Percentiles rank a stretch among this genome's conserved stretches.
Conservation (phyloP, 805 yeast species). For the Candida quercuum region DNA sequence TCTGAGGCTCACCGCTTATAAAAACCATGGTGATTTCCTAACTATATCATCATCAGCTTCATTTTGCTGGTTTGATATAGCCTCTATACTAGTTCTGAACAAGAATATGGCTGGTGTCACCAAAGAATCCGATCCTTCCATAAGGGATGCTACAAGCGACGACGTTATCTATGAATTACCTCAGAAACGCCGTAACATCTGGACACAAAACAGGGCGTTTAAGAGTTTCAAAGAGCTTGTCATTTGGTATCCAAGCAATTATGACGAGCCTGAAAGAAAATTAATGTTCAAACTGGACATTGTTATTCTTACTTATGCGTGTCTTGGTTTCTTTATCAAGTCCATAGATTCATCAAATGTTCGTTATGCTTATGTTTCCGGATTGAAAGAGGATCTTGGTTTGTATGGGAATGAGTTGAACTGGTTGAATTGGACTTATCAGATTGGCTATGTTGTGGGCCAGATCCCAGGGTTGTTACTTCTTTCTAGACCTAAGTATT, state of each 20-base stretch:
- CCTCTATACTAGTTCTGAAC: too few relatives aligned
- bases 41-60: too few relatives aligned
- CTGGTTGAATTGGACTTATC: conserved; percentile 3
- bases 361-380: conserved; percentile 58
- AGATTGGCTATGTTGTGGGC: conserved; percentile 6
- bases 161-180: background rate
- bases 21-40: too few relatives aligned
- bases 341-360: conserved; percentile 51
- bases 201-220: background rate
- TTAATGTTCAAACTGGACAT: conserved; percentile 7
- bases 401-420: conserved; percentile 57
- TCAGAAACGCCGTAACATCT: background rate
- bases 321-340: conserved; percentile 30
- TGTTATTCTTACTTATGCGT: conserved; percentile 8
- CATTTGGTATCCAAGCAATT: conserved; percentile 7
- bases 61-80: too few relatives aligned
- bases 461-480: conserved; percentile 5
- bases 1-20: too few relatives aligned
- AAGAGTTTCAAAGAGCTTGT: background rate
- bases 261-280: conserved; percentile 2
- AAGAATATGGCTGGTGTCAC: too few relatives aligned
- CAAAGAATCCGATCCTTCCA: too few relatives aligned
- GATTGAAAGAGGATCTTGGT: conserved; percentile 47
- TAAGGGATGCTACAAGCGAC: background rate
- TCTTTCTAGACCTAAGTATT: conserved; percentile 39